Evolutionary conservation across 1,284 basidiomycete species (phyloP).

Genomic region (Pulveroboletus sp.): DNA sequence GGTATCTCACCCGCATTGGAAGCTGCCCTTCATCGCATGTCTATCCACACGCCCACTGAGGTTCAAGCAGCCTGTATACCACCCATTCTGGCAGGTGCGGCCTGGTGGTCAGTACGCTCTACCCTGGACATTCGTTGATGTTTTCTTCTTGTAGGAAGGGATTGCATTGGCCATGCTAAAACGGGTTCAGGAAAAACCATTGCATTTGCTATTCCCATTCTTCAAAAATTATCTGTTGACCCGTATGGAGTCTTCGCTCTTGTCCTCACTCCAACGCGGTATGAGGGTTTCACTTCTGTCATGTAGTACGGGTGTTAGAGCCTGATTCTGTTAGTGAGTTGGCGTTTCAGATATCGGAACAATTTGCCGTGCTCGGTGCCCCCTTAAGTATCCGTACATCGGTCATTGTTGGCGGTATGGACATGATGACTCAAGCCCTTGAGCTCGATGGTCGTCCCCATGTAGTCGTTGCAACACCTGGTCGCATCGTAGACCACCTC

Average conservation of each 20-base stretch:
- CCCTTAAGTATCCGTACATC: slow-evolving; percentile 81
- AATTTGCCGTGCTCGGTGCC: slow-evolving; percentile 89
- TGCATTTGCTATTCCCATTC: slow-evolving; percentile 93
- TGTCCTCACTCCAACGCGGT: slow-evolving; percentile 93
- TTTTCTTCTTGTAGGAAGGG: slow-evolving; percentile 54
- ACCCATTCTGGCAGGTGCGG: slow-evolving; percentile 76
- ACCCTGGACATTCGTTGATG: background rate
- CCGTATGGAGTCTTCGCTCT: slow-evolving; percentile 95
- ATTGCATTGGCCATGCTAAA: slow-evolving; percentile 97
- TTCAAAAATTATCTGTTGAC: slow-evolving; percentile 86
- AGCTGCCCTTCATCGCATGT: slow-evolving; percentile 76
- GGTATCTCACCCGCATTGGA: slow-evolving; percentile 77
- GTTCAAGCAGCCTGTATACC: slow-evolving; percentile 93
- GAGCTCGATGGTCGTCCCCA: slow-evolving; percentile 88
- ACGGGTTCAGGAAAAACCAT: slow-evolving; percentile 98
- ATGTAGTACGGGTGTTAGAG: background rate
- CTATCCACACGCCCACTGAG: slow-evolving; percentile 84
- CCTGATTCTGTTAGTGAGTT: slow-evolving; percentile 66
- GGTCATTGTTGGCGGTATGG: slow-evolving; percentile 97
- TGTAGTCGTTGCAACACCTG: slow-evolving; percentile 94
- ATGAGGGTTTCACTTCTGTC: slow-evolving; percentile 24
- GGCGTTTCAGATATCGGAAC: slow-evolving; percentile 95
- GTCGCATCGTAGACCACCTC: slow-evolving; percentile 91
- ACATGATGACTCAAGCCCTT: slow-evolving; percentile 94
- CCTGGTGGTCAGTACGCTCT: background rate